These are phyloP conservation scores for Calonectria montana DNA, from an alignment of 2,329 filamentous ascomycete species.

Conservation along the genomic window DNA sequence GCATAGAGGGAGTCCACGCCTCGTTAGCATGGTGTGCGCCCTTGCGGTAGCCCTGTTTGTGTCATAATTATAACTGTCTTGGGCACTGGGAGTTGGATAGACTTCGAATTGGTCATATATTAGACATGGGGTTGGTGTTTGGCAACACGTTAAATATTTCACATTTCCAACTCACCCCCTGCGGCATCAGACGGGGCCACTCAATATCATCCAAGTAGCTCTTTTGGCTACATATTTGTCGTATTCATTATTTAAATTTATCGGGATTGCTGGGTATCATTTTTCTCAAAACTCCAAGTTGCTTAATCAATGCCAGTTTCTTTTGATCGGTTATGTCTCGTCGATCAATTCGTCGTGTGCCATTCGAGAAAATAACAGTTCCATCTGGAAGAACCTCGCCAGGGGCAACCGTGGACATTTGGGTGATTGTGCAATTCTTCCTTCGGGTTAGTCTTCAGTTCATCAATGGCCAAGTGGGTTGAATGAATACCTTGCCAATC, in stretches of 20 bases:
- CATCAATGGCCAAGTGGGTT: neutral
- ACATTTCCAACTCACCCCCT: neutral
- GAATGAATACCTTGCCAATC: slow-evolving; percentile 68
- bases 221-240: neutral
- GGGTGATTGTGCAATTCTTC: slow-evolving; percentile 77
- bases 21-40: neutral
- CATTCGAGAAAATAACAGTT: slow-evolving; percentile 77
- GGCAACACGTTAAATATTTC: neutral
- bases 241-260: slow-evolving; percentile 55
- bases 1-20: neutral
- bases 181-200: neutral
- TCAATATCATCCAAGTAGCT: neutral
- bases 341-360: slow-evolving; percentile 66
- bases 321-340: slow-evolving; percentile 72
- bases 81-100: neutral
- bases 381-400: slow-evolving; percentile 72
- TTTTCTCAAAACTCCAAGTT: slow-evolving; percentile 74
- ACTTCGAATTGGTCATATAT: neutral
- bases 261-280: slow-evolving; percentile 74
- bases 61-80: neutral
- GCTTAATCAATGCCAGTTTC: slow-evolving; percentile 72
- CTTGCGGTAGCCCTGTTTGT: neutral
- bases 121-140: neutral
- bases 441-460: neutral
- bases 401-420: slow-evolving; percentile 68